phyloP scores from a whole-genome alignment of 495 filamentous ascomycete species.

The Xylaria nigripes region DNA sequence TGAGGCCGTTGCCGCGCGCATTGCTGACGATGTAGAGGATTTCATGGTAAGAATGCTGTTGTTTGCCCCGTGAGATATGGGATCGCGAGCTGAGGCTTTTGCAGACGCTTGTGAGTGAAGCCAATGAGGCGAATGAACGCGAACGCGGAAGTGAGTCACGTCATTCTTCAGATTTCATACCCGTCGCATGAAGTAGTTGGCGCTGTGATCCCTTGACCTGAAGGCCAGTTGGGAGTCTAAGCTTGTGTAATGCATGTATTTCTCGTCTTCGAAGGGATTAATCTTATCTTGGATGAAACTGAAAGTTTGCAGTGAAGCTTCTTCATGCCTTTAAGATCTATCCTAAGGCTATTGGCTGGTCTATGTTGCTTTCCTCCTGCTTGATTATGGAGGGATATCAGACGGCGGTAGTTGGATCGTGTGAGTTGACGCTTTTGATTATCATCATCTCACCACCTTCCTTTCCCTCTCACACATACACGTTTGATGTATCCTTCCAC shows the following conservation, averaged over 20 bases:
- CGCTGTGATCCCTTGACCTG: too few relatives aligned
- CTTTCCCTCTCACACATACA: too few relatives aligned
- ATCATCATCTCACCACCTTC: not conserved
- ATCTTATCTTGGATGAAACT: slow-evolving; percentile 7
- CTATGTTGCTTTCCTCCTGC: slow-evolving; percentile 41
- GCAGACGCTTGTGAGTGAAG: slow-evolving; percentile 27
- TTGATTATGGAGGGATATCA: slow-evolving; percentile 50
- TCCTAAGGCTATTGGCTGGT: slow-evolving; percentile 40
- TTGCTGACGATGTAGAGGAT: slow-evolving; percentile 26
- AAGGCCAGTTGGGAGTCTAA: too few relatives aligned
- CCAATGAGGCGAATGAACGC: slow-evolving; percentile 26
- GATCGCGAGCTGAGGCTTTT: not conserved
- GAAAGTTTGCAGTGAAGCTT: slow-evolving; percentile 23
- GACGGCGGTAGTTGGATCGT: slow-evolving; percentile 27
- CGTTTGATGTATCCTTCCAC: not conserved
- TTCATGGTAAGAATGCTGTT: slow-evolving; percentile 22
- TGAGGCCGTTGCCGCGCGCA: slow-evolving; percentile 21
- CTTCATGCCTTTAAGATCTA: slow-evolving; percentile 33
- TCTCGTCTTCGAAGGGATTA: not conserved
- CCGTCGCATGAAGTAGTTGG: too few relatives aligned
- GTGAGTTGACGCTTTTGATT: slow-evolving; percentile 11
- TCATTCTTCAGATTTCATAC: too few relatives aligned
- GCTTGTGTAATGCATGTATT: too few relatives aligned
- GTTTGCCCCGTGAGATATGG: not conserved
- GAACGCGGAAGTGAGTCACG: slow-evolving; percentile 18